Percentiles rank a stretch among this genome's conserved stretches.
phyloP scores from a whole-genome alignment of 2,329 filamentous ascomycete genomes.

The Fusarium gaditjirri region DNA sequence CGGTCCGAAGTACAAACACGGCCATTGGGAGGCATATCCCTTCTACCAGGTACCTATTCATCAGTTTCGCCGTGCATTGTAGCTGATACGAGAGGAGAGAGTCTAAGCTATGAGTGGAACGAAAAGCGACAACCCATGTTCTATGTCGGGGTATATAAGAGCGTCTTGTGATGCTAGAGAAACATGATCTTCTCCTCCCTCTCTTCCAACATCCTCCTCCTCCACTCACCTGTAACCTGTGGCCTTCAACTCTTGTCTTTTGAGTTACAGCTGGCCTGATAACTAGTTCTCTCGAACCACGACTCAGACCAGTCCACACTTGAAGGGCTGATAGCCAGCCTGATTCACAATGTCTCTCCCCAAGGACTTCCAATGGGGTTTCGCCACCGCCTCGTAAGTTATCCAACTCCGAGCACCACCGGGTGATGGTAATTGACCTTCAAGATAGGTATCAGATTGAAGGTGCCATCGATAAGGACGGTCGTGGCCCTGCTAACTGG shows the following conservation, averaged over 20 bases:
- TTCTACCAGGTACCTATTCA: not conserved
- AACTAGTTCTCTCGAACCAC: not conserved
- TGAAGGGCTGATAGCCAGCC: constrained; percentile 5
- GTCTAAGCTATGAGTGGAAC: constrained; percentile 35
- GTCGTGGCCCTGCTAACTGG: constrained; percentile 86
- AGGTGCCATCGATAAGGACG: constrained; percentile 78
- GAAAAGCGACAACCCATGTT: constrained; percentile 33
- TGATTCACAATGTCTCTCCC: constrained; percentile 58
- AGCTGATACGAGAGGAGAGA: constrained; percentile 24
- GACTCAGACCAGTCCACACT: not conserved
- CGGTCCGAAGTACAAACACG: constrained; percentile 56
- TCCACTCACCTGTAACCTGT: constrained; percentile 1
- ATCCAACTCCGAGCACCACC: constrained; percentile 8
- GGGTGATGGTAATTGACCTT: constrained; percentile 28
- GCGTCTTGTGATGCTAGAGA: constrained; percentile 27
- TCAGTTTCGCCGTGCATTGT: constrained; percentile 10
- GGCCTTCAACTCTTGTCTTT: not conserved
- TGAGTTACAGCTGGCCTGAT: constrained; percentile 12
- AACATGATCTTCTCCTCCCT: constrained; percentile 3
- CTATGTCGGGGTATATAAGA: constrained; percentile 42
- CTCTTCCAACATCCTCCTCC: not conserved
- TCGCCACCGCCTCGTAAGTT: constrained; percentile 79
- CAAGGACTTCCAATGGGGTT: constrained; percentile 80
- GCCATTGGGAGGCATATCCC: constrained; percentile 31
- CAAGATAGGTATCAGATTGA: constrained; percentile 85